Evolutionary conservation across 129 eudicot genomes (phyloP).

Genomic region (sunflower (Helianthus annuus)): DNA sequence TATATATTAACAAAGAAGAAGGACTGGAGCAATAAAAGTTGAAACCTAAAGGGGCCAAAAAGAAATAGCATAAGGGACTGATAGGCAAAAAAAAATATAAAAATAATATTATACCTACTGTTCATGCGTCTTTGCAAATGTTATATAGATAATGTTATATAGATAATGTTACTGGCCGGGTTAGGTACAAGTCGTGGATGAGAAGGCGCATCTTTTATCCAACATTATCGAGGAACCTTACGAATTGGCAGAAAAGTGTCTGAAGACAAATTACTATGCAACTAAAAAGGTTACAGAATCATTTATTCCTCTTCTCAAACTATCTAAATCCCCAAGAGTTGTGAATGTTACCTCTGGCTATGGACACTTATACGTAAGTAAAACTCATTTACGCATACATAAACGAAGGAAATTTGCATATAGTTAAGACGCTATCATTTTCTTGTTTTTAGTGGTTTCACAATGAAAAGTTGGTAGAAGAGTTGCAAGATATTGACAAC

Average conservation of each 20-base stretch:
- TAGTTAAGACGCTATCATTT: neutral
- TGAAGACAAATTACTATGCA: slow-evolving; percentile 9
- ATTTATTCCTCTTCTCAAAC: slow-evolving; percentile 17
- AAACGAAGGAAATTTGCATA: neutral
- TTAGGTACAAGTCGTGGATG: slow-evolving; percentile 9
- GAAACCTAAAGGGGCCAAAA: no score
- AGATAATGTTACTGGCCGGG: neutral
- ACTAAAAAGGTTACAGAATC: slow-evolving; percentile 11
- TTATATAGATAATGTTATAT: no score
- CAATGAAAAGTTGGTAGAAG: slow-evolving; percentile 20
- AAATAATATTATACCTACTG: no score
- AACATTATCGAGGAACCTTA: slow-evolving; percentile 8
- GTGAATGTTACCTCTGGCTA: slow-evolving; percentile 6
- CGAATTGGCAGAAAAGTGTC: slow-evolving; percentile 12
- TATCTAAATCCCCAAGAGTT: slow-evolving; percentile 18
- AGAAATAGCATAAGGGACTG: no score
- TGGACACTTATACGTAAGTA: slow-evolving; percentile 23
- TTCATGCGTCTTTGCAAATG: no score
- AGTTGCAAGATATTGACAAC: slow-evolving; percentile 12
- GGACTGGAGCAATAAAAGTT: no score
- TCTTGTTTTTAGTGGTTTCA: slow-evolving; percentile 17
- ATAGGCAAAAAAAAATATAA: no score
- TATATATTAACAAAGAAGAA: no score
- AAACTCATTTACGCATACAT: neutral
- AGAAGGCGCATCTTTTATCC: slow-evolving; percentile 7